Percentiles rank a stretch among this genome's conserved stretches.
phyloP scores from a whole-genome alignment of 2,329 filamentous ascomycete genomes.

The Tolypocladium tundrense region DNA sequence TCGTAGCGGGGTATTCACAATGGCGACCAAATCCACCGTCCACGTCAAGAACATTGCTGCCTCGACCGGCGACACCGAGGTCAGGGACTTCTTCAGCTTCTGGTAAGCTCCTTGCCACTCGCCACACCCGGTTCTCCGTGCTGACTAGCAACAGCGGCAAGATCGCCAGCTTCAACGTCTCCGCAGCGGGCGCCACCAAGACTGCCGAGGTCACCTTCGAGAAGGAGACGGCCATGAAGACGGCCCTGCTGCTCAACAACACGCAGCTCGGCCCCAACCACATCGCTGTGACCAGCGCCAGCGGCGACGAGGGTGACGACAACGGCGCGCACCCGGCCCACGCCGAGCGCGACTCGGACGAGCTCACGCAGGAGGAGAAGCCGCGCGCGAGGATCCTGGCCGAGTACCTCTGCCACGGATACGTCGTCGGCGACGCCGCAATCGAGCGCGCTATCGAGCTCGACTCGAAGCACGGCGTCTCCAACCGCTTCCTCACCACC shows the following conservation, averaged over 20 bases:
- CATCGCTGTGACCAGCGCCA: conserved; percentile 61
- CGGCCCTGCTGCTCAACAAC: conserved; percentile 91
- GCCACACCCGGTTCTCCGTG: background rate
- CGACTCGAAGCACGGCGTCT: conserved; percentile 83
- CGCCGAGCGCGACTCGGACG: conserved; percentile 49
- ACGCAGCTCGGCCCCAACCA: conserved; percentile 84
- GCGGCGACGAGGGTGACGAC: conserved; percentile 57
- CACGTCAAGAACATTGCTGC: conserved; percentile 82
- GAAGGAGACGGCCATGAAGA: conserved; percentile 94
- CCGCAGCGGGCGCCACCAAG: conserved; percentile 57
- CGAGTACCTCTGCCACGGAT: conserved; percentile 94
- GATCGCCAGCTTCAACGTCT: conserved; percentile 74
- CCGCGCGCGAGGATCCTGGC: conserved; percentile 86
- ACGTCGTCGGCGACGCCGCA: conserved; percentile 64
- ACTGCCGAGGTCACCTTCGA: conserved; percentile 91
- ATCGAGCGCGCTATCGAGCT: conserved; percentile 78
- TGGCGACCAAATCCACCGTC: conserved; percentile 32
- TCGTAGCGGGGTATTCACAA: conserved; percentile 2
- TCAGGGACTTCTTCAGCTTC: conserved; percentile 97
- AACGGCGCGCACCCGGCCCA: conserved; percentile 46
- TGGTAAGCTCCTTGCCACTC: conserved; percentile 42
- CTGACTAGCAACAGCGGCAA: conserved; percentile 56
- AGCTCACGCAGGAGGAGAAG: conserved; percentile 93
- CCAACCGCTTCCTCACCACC: conserved; percentile 65
- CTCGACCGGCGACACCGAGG: conserved; percentile 78